Evolutionary conservation across 352 stramenopile genomes (phyloP).

Genomic region (Elongisporangium anandrum): DNA sequence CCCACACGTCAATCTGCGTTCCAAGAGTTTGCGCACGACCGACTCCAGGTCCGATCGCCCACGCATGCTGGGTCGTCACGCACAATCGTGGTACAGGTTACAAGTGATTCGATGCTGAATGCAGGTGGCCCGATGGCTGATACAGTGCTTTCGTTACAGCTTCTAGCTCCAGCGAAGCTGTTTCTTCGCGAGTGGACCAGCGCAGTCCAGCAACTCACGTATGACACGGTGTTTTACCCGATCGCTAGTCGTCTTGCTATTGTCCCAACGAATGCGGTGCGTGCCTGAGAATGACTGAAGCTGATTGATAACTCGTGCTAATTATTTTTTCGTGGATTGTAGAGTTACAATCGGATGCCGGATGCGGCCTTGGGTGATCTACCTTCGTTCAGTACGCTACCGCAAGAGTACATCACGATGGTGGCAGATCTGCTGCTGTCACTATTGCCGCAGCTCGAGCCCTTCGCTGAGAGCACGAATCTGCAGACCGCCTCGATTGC

Average conservation of each 20-base stretch:
- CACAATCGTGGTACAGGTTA: not conserved
- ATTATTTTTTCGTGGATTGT: conserved; percentile 1
- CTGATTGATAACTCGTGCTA: not conserved
- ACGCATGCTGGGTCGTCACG: conserved; percentile 10
- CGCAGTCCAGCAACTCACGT: conserved; percentile 62
- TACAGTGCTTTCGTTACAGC: conserved; percentile 12
- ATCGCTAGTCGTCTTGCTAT: conserved; percentile 46
- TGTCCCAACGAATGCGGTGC: conserved; percentile 45
- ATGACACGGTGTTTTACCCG: conserved; percentile 63
- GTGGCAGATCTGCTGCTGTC: conserved; percentile 77
- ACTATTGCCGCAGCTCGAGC: conserved; percentile 73
- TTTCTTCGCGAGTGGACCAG: conserved; percentile 42
- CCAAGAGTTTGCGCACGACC: conserved; percentile 46
- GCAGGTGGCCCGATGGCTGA: no score
- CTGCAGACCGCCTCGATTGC: conserved; percentile 50
- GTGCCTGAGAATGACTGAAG: not conserved
- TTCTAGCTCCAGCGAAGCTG: conserved; percentile 42
- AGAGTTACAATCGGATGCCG: conserved; percentile 50
- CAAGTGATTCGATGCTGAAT: no score
- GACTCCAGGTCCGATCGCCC: conserved; percentile 5
- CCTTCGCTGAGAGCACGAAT: conserved; percentile 72
- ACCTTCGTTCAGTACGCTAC: conserved; percentile 70
- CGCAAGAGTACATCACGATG: conserved; percentile 83
- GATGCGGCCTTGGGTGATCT: conserved; percentile 47
- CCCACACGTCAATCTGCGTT: conserved; percentile 33